A percentile compares a stretch with the other conserved stretches of the same genome.
Evolutionary conservation across 2,329 filamentous ascomycete species (phyloP).

Genomic region (Pezicula neosporulosa): DNA sequence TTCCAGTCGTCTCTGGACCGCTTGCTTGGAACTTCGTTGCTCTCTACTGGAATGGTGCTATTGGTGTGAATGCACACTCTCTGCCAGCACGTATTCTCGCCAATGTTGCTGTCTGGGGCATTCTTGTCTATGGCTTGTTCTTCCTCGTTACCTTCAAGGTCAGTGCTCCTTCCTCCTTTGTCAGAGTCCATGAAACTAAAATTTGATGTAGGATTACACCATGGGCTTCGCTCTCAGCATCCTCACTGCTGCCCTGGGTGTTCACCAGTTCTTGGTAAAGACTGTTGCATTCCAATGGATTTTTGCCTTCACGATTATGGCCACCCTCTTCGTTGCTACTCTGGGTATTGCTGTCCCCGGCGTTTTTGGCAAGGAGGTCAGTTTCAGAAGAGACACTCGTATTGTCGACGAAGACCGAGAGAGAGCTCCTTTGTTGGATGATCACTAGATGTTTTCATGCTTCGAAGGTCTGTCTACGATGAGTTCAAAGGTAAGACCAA

Average conservation of each 20-base stretch:
- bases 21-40: constrained; percentile 84
- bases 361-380: constrained; percentile 54
- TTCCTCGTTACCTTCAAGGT: constrained; percentile 74
- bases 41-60: constrained; percentile 85
- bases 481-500: neutral
- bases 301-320: constrained; percentile 83
- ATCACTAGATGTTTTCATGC: constrained; percentile 25
- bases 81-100: constrained; percentile 74
- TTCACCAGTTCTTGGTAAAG: constrained; percentile 72
- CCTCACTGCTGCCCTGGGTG: constrained; percentile 69
- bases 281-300: constrained; percentile 85
- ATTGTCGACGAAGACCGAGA: constrained; percentile 45
- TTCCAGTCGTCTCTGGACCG: constrained; percentile 71
- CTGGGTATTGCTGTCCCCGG: constrained; percentile 61
- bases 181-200: constrained; percentile 13
- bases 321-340: constrained; percentile 66
- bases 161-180: constrained; percentile 3
- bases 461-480: neutral
- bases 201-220: constrained; percentile 53
- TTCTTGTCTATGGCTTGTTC: constrained; percentile 72
- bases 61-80: constrained; percentile 67
- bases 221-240: constrained; percentile 78
- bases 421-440: constrained; percentile 58
- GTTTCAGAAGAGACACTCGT: constrained; percentile 41
- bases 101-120: constrained; percentile 85